Evolutionary conservation across 2,329 filamentous ascomycete species (phyloP).

Genomic region (Diaporthe ilicicola): DNA sequence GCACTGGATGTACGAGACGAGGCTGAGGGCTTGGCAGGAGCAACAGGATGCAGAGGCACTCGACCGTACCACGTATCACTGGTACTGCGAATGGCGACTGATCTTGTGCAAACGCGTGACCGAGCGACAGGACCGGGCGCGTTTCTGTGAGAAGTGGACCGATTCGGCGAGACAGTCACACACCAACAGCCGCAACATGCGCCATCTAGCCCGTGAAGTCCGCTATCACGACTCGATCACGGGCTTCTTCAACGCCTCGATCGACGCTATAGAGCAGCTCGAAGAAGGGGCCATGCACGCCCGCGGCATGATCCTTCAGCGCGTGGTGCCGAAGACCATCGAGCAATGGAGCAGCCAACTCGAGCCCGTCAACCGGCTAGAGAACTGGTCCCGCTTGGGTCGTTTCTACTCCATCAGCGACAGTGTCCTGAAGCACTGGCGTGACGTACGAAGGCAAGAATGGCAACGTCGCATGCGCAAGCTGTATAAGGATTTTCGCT

Average conservation of each 20-base stretch:
- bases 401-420: conserved; percentile 25
- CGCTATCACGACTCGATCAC: conserved; percentile 33
- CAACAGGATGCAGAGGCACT: conserved; percentile 27
- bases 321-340: conserved; percentile 25
- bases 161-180: conserved; percentile 14
- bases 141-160: conserved; percentile 30
- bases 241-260: conserved; percentile 30
- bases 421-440: conserved; percentile 30
- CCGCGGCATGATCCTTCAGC: conserved; percentile 25
- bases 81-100: conserved; percentile 33
- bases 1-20: conserved; percentile 33
- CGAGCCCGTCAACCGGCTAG: conserved; percentile 14
- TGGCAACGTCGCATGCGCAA: conserved; percentile 38
- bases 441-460: conserved; percentile 27
- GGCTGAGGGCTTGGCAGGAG: conserved; percentile 26
- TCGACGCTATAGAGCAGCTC: conserved; percentile 32
- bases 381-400: conserved; percentile 26
- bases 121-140: conserved; percentile 28
- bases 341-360: conserved; percentile 26
- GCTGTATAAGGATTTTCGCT: conserved; percentile 37
- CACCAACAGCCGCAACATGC: conserved; percentile 23
- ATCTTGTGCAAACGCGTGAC: conserved; percentile 28
- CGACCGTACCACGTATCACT: conserved; percentile 29
- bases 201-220: conserved; percentile 30
- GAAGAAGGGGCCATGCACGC: conserved; percentile 27